These are phyloP conservation scores for Fistulina hepatica DNA, from an alignment of 1,284 basidiomycete species.

Conservation along the genomic window DNA sequence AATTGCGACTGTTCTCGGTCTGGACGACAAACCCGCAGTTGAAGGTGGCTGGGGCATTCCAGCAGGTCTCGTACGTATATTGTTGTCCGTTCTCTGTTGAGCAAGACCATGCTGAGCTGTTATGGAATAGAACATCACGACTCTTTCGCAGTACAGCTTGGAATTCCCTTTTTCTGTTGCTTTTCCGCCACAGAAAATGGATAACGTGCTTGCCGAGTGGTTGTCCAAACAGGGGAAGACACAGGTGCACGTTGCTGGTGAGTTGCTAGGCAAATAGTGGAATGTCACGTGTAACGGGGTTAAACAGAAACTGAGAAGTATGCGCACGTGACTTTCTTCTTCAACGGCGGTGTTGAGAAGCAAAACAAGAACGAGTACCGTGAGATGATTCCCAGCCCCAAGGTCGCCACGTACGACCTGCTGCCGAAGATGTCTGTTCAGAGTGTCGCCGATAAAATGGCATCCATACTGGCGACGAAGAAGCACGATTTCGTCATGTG, in stretches of 20 bases:
- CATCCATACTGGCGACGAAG: slow-evolving; percentile 61
- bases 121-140: slow-evolving; percentile 61
- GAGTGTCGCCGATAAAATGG: slow-evolving; percentile 80
- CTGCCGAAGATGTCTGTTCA: slow-evolving; percentile 82
- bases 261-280: slow-evolving; percentile 10
- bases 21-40: slow-evolving; percentile 76
- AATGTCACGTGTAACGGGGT: slow-evolving; percentile 1
- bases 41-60: slow-evolving; percentile 74
- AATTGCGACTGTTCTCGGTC: slow-evolving; percentile 68
- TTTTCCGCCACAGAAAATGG: slow-evolving; percentile 85
- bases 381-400: slow-evolving; percentile 82
- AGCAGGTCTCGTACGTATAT: slow-evolving; percentile 53
- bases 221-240: slow-evolving; percentile 66
- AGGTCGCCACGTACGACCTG: slow-evolving; percentile 83
- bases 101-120: background rate
- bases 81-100: slow-evolving; percentile 1
- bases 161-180: slow-evolving; percentile 81
- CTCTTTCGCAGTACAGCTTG: slow-evolving; percentile 88
- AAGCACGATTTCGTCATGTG: slow-evolving; percentile 87
- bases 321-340: slow-evolving; percentile 93
- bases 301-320: slow-evolving; percentile 82
- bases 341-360: slow-evolving; percentile 90
- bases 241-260: slow-evolving; percentile 79
- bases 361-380: slow-evolving; percentile 77
- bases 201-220: slow-evolving; percentile 87